Evolutionary conservation across 1,139 yeast genomes (phyloP).

Genomic region (Hyphopichia fennica): DNA sequence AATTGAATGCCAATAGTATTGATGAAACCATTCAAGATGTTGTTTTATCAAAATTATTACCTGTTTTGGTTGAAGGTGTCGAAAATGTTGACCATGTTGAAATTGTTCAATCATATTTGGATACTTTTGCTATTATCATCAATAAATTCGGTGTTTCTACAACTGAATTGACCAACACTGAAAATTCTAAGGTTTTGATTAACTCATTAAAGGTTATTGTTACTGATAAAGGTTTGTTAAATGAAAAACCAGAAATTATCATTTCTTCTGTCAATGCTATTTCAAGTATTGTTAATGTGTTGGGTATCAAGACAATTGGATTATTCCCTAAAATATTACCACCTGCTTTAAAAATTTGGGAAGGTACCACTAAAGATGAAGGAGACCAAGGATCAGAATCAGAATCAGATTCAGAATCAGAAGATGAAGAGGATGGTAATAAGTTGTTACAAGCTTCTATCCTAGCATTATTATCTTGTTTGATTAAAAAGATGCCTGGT

Average conservation of each 20-base stretch:
- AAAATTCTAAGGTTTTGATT: constrained; percentile 50
- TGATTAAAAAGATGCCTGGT: constrained; percentile 82
- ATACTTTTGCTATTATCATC: constrained; percentile 63
- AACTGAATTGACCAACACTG: constrained; percentile 24
- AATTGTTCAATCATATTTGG: constrained; percentile 68
- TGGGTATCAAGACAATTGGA: constrained; percentile 88
- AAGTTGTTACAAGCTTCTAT: constrained; percentile 62
- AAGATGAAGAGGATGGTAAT: constrained; percentile 24
- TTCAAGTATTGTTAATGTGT: constrained; percentile 63
- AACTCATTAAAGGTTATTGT: constrained; percentile 54
- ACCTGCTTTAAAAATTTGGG: constrained; percentile 64
- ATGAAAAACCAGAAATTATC: constrained; percentile 58
- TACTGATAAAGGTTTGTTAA: constrained; percentile 53
- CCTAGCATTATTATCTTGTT: constrained; percentile 68
- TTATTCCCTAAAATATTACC: constrained; percentile 83
- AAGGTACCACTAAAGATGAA: constrained; percentile 13
- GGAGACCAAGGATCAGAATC: constrained; percentile 1
- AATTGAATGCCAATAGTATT: constrained; percentile 40
- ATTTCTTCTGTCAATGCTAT: constrained; percentile 75
- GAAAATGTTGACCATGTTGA: constrained; percentile 40
- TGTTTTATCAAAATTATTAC: constrained; percentile 45
- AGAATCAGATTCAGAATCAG: constrained; percentile 20
- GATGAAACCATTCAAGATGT: constrained; percentile 43
- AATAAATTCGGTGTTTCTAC: constrained; percentile 56
- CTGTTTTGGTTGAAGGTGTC: constrained; percentile 49